Evolutionary conservation across 2,329 filamentous ascomycete species (phyloP), one percentile per base, ranked within the genome.

Genomic region (Elsinoe ampelina): DNA sequence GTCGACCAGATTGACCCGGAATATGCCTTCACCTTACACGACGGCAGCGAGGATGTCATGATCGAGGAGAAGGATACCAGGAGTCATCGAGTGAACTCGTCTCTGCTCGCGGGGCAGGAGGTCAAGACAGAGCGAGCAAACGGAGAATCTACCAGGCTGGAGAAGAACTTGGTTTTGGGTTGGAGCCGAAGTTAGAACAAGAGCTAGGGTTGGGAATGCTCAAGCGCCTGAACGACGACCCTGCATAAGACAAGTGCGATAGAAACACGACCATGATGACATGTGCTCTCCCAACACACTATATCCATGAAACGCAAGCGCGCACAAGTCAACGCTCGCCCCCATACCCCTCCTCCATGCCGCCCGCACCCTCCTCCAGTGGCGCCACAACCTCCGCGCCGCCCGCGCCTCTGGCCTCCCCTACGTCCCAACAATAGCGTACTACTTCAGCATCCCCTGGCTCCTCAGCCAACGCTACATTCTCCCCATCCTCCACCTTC

Each of bases 401-500:
- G 48, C 48, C 20, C 48, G 19, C 36, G 17, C 15, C 2, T 52
- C 48, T 5, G 48, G 48, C 13, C 11, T 52, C 7, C 11, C 34
- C 3, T 39, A 39, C 34, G 12, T 52, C 15, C 17, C 38, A 26
- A 34, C 32, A 6, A 34, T 34, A 39, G 35, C 32, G 6, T 52
- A 52, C 34, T 52, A 39, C 48, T 52, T 52, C 34, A 52, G 35
- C 34, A 36, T 52, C 32, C 32, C 35, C n/a, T 52, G 48, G 48
- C 48, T 52, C 15, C n/a, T 52, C 12, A 15, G 26, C 20, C 48
- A 52, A 15, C n/a, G 34, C 4, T 26, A 17, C 48, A 26, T 52
- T 2, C 7, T 52, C 5, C 48, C 48, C 36, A 2, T 36, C 15
- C 5, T 52, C 1, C n/a, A 17, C 2, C 17, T 22, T 5, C 48